Conservation (phyloP, 2,329 filamentous ascomycete species). For the Claviceps maximensis region DNA sequence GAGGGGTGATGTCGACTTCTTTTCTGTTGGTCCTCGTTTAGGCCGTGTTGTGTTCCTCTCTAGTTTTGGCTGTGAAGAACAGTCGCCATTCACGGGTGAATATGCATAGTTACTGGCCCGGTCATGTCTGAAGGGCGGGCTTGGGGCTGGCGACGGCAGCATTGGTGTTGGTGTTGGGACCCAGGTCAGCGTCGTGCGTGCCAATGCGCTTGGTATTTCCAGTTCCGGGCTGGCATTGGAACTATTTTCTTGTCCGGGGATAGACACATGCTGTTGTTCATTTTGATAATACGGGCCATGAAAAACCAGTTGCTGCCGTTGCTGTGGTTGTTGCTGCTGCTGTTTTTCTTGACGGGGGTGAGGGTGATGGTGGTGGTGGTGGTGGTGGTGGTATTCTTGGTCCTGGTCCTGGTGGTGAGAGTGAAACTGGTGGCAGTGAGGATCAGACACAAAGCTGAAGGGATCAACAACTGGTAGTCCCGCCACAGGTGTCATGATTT, state of each 20-base stretch:
- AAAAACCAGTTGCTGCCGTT: neutral
- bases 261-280: neutral
- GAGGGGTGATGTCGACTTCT: neutral
- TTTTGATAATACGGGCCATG: neutral
- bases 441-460: neutral
- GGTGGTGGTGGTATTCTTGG: neutral
- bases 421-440: neutral
- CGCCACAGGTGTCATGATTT: neutral
- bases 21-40: neutral
- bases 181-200: neutral
- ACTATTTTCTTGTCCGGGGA: neutral
- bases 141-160: neutral
- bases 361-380: neutral
- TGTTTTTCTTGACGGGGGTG: neutral
- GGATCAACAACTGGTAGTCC: neutral
- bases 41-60: neutral
- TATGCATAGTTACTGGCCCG: neutral
- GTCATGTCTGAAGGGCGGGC: neutral
- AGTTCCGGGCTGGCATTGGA: neutral
- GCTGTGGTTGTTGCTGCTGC: neutral
- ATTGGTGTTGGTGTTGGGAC: neutral
- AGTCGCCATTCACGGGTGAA: neutral
- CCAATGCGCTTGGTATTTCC: neutral
- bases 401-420: neutral
- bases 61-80: too few species aligned